Conservation (phyloP, 2,329 filamentous ascomycete genomes). For the Phoma sp. region DNA sequence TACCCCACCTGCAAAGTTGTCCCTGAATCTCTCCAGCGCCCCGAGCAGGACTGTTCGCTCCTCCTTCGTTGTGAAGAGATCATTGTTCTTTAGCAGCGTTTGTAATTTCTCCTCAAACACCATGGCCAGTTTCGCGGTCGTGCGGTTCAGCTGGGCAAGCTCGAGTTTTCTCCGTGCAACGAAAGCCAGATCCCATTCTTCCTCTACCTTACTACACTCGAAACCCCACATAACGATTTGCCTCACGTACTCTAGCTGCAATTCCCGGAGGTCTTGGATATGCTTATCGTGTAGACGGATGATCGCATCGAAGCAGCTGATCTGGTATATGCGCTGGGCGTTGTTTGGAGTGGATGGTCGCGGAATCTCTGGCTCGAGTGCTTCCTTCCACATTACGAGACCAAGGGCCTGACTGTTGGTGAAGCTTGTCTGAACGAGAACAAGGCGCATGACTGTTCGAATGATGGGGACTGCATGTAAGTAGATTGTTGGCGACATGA, state of each 20-base stretch:
- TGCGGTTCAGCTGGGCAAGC: background rate
- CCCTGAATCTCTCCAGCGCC: background rate
- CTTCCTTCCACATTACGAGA: background rate
- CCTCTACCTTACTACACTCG: slow-evolving; percentile 5
- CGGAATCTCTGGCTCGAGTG: background rate
- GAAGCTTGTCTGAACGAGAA: background rate
- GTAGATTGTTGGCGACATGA: background rate
- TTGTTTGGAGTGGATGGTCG: too few species aligned
- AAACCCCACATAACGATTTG: slow-evolving; percentile 10
- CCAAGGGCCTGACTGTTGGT: background rate
- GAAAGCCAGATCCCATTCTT: background rate
- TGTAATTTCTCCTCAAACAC: background rate
- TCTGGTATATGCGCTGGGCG: background rate
- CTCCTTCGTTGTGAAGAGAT: background rate
- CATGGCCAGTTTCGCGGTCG: background rate
- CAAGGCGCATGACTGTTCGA: background rate
- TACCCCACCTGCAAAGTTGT: background rate
- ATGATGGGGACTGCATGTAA: background rate
- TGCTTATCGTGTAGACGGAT: background rate
- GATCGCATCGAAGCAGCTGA: background rate
- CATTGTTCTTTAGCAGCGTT: background rate
- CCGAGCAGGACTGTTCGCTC: background rate
- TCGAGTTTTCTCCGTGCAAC: background rate
- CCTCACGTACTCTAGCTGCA: background rate
- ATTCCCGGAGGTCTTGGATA: background rate